Base-by-base conservation (phyloP, 1,139 yeast genomes). In the Sugiyamaella pinicola region DNA sequence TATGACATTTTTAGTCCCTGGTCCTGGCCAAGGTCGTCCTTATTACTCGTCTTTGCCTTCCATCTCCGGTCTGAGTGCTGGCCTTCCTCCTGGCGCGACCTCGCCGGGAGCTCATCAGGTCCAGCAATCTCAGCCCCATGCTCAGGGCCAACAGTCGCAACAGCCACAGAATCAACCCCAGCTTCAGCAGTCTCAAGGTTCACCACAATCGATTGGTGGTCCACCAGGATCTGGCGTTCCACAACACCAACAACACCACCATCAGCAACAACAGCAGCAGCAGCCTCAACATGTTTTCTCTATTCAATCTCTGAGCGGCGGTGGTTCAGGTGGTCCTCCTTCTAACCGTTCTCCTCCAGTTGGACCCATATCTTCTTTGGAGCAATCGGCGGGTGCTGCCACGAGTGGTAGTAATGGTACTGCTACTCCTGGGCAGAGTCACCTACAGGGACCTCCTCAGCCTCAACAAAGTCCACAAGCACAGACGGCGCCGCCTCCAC, bases 41-140 rank as follows among this genome's bases (percentile, higher is more conserved):
- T 57, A 58, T 52, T 63, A 63, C 45, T 56, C 59, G 31, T 57
- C 61, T 31, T 50, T 52, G 35, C 49, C 47, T 10, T 47, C 49
- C 10, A 41, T 47, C 15, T 38, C 51, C 7, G 46, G 44, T 12
- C 17, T 38, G 38, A 55, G 61, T 22, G 55, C 50, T 35, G 49
- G 53, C 26, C 54, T 51, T 41, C 53, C 58, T 26, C 55, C 49
- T 4, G 42, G 42, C 19, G 26, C 24, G 3, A 8, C 28, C 9
- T 18, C 28, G 12, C 47, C 35, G n/a, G 35, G 17, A 13, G 17
- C 17, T 17, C 35, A 31, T 38, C 26, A 9, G 12, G 15, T n/a
- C 9, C 41, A 37, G 39, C 64, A 55, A 41, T 60, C 52, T 24
- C 57, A 51, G 51, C 61, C 39, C 7, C 39, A 35, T 12, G 8